Conservation (phyloP, 2,329 filamentous ascomycete genomes). For the Aspergillus sp. region DNA sequence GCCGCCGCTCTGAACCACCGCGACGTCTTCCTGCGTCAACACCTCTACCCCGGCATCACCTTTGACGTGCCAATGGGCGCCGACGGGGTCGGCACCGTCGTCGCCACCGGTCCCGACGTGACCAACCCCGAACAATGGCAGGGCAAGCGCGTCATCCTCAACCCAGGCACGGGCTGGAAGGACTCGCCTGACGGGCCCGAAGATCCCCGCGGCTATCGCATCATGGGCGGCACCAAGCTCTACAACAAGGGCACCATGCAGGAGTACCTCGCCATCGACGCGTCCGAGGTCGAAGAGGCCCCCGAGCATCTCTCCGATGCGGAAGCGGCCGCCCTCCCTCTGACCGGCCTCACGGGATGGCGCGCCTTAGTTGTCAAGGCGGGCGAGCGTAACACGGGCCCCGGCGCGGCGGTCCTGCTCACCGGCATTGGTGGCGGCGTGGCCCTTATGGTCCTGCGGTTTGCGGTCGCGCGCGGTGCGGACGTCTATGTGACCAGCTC, state of each 20-base stretch:
- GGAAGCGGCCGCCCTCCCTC: conserved; percentile 79
- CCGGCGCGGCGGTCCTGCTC: conserved; percentile 73
- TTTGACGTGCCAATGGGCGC: conserved; percentile 77
- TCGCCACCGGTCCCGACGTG: conserved; percentile 57
- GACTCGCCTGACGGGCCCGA: conserved; percentile 72
- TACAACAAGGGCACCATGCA: conserved; percentile 69
- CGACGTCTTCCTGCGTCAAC: conserved; percentile 90
- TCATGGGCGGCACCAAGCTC: conserved; percentile 57
- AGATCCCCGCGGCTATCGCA: conserved; percentile 42
- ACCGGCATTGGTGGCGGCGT: conserved; percentile 94
- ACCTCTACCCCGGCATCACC: conserved; percentile 82
- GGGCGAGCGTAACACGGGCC: conserved; percentile 51
- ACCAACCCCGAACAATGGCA: conserved; percentile 54
- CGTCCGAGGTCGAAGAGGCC: conserved; percentile 71
- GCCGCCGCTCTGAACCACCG: conserved; percentile 90
- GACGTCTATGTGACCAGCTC: conserved; percentile 81
- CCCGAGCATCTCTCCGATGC: conserved; percentile 69
- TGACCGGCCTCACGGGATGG: conserved; percentile 87
- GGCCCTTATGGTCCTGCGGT: conserved; percentile 76
- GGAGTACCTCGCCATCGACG: conserved; percentile 69
- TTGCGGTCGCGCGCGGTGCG: conserved; percentile 71
- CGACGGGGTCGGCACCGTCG: conserved; percentile 77
- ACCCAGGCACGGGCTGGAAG: conserved; percentile 76
- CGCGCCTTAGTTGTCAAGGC: conserved; percentile 79
- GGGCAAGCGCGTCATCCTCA: conserved; percentile 71